phyloP scores from a whole-genome alignment of 768 basidiomycete genomes.

The Leucogyrophana mollusca region DNA sequence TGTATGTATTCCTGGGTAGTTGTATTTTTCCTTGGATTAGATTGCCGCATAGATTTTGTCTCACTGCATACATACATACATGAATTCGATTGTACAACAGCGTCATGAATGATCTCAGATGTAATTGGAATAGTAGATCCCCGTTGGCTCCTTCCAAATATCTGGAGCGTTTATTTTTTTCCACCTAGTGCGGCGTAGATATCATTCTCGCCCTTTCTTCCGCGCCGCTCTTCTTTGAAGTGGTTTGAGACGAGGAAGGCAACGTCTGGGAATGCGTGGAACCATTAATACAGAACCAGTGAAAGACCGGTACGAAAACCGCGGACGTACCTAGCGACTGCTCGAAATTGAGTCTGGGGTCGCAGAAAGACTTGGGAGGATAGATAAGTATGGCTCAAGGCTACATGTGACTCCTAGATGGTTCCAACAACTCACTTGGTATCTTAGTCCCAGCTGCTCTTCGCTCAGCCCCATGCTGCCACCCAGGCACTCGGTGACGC shows the following conservation, averaged over 20 bases:
- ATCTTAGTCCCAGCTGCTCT: conserved; percentile 85
- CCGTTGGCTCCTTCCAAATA: conserved; percentile 11
- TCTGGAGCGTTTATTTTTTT: conserved; percentile 9
- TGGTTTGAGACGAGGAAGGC: conserved; percentile 85
- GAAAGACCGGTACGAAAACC: neutral
- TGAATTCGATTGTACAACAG: neutral
- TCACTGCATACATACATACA: neutral
- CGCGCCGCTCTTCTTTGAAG: conserved; percentile 66
- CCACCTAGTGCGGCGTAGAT: conserved; percentile 32
- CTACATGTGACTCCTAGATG: too few species aligned
- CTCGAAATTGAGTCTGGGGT: conserved; percentile 92
- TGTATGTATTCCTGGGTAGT: too few species aligned
- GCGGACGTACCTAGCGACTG: conserved; percentile 80
- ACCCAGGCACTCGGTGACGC: conserved; percentile 95
- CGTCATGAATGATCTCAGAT: neutral
- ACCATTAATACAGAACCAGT: neutral
- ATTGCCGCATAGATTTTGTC: neutral
- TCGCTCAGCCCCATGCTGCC: conserved; percentile 95
- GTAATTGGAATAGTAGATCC: neutral
- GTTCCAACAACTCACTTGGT: conserved; percentile 82
- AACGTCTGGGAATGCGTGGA: conserved; percentile 51
- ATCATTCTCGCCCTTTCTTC: conserved; percentile 19
- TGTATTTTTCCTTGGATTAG: conserved; percentile 1
- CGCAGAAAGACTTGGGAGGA: conserved; percentile 75
- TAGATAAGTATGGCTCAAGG: too few species aligned